Evolutionary conservation across 306 rosid species (phyloP), one percentile per base, ranked within the genome.

Genomic region (Sindora glabra): DNA sequence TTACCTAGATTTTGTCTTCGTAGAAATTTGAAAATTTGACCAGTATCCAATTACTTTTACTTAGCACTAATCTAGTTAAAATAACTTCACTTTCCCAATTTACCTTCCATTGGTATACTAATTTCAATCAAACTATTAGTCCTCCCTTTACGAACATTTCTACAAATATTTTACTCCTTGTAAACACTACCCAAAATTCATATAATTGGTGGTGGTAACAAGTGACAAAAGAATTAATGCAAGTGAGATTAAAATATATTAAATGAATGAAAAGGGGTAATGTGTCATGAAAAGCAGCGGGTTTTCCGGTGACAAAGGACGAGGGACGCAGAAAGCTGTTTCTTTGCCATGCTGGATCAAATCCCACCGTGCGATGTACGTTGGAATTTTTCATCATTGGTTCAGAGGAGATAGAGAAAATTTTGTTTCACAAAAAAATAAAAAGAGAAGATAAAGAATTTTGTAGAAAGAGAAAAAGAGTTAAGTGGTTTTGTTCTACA

Each of bases 261-360:
- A 39, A 66, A 67, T n/a, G 45, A 59, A 32, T 21, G 44, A n/a
- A 76, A 76, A 83, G 69, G 61, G 13, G 75, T 58, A 73, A 69
- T 54, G 66, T 56, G 80, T 67, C 67, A 80, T 69, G 54, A 81
- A 87, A 90, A 84, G 97, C 50, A 86, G 96, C 97, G 97, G 91
- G 86, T 85, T 91, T 87, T 85, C 74, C 95, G 97, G 95, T 77
- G n/a, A 56, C 50, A 78, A 75, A 76, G 83, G 84, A 77, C 74
- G 67, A 77, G 50, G 62, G 64, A 47, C 23, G 79, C 70, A 73
- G 74, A 77, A 77, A 75, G 90, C 64, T 59, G 71, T 65, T 62
- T 26, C n/a, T n/a, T 6, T 8, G 76, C 66, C 85, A 88, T 87
- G 96, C 82, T 79, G 81, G 50, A 0, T 0, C 0, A 0, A 0